phyloP scores from a whole-genome alignment of 2,329 filamentous ascomycete species.

The Leptographium lundbergii region DNA sequence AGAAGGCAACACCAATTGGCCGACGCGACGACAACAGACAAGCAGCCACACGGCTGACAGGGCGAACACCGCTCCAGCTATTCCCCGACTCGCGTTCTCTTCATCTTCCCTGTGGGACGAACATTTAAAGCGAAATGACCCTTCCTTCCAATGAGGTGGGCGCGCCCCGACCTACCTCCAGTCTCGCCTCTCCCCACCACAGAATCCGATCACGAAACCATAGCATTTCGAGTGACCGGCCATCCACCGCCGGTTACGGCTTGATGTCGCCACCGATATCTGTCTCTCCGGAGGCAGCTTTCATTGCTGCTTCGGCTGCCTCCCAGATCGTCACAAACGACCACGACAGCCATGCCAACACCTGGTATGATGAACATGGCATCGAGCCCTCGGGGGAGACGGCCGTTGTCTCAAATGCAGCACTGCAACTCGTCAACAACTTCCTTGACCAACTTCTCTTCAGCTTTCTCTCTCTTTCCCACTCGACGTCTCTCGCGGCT shows the following conservation, averaged over 20 bases:
- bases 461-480: slow-evolving; percentile 70
- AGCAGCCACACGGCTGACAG: neutral
- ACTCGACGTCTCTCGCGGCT: slow-evolving; percentile 61
- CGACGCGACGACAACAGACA: neutral
- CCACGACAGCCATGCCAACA: slow-evolving; percentile 60
- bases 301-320: slow-evolving; percentile 78
- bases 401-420: slow-evolving; percentile 58
- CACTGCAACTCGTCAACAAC: slow-evolving; percentile 70
- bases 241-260: slow-evolving; percentile 46
- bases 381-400: slow-evolving; percentile 53
- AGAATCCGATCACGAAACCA: slow-evolving; percentile 35
- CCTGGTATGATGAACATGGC: slow-evolving; percentile 57
- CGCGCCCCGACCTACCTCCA: slow-evolving; percentile 12
- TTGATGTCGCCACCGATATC: slow-evolving; percentile 53
- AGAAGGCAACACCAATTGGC: neutral
- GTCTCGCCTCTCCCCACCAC: slow-evolving; percentile 15
- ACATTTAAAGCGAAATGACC: slow-evolving; percentile 8
- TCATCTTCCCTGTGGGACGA: neutral
- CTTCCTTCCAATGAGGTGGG: slow-evolving; percentile 6
- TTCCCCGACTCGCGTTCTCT: neutral
- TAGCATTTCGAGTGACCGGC: slow-evolving; percentile 60
- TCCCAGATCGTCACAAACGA: slow-evolving; percentile 86
- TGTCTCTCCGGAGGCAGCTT: slow-evolving; percentile 67
- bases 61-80: neutral
- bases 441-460: slow-evolving; percentile 92